Conservation (phyloP, 2,329 filamentous ascomycete species). For the Domatiomyces globalis region DNA sequence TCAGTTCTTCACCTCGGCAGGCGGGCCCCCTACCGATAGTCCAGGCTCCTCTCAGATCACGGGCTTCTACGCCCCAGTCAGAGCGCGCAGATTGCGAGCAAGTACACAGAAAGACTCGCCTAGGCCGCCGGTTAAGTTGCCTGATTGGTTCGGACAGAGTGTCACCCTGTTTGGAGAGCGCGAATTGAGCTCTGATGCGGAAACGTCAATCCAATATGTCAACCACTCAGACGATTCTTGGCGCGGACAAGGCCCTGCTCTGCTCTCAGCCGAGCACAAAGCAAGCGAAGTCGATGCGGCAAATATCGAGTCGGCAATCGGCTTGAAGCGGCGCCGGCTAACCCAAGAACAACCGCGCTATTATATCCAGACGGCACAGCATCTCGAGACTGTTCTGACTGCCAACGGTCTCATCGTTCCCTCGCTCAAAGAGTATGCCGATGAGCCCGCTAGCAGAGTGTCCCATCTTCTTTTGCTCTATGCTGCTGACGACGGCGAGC, state of each 20-base stretch:
- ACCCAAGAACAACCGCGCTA: constrained; percentile 5
- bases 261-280: not conserved
- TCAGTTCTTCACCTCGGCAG: not conserved
- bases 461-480: constrained; percentile 47
- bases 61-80: constrained; percentile 11
- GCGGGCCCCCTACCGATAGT: constrained; percentile 1
- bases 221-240: not conserved
- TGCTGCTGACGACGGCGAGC: constrained; percentile 40
- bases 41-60: constrained; percentile 1
- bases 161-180: constrained; percentile 6
- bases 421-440: constrained; percentile 19
- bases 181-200: not conserved
- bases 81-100: constrained; percentile 10
- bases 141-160: constrained; percentile 14
- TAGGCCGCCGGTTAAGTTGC: constrained; percentile 5
- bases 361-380: constrained; percentile 13
- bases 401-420: constrained; percentile 12
- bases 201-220: not conserved
- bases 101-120: constrained; percentile 5
- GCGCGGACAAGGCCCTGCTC: not conserved
- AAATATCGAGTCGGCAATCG: not conserved
- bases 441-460: constrained; percentile 36
- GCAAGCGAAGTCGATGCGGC: not conserved
- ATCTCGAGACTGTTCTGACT: constrained; percentile 13
- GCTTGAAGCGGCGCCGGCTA: not conserved